Evolutionary conservation across 306 rosid species (phyloP), one percentile per base, ranked within the genome.

Genomic region (Benincasa hispida): DNA sequence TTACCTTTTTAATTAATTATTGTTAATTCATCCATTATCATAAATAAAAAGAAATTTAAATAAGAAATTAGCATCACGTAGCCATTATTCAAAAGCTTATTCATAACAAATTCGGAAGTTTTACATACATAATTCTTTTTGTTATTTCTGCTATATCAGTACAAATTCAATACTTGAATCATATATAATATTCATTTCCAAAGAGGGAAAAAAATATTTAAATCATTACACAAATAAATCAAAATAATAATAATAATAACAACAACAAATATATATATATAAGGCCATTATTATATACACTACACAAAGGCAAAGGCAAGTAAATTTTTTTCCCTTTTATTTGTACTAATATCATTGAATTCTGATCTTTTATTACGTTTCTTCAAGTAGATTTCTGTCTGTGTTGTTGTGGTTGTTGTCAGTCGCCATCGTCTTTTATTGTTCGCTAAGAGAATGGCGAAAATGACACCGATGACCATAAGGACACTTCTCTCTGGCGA

Each of bases 401-500:
- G 25, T 12, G 41, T 15, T 15, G n/a, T 48, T 3, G 11, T 54
- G 25, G 27, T 60, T 2, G 9, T 17, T 0, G 10, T 37, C 2
- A 0, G 42, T 37, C 10, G 32, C 3, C 0, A 19, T 32, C 25
- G 8, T 41, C 19, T 76, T 85, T 89, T 89, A 88, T 78, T 80
- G 90, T 72, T 90, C 90, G n/a, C 83, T 86, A 65, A 90, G 96
- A 32, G 97, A 87, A 70, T 94, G 98, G 76, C 98, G 97, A 85
- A 94, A 94, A 83, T 91, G 98, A 82, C 98, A 94, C 60, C 98
- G 85, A 78, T 94, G 98, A 53, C 93, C 97, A 48, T 94, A 94
- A 1, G 97, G 96, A 77, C 98, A 94, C 14, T 58, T 79, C 11
- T 84, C 87, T 4, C 96, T 92, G 13, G 93, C 78, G 42, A 90